A percentile compares a stretch with the other conserved stretches of the same genome.
Conservation (phyloP, 306 rosid genomes). For the Cucumis sativus region DNA sequence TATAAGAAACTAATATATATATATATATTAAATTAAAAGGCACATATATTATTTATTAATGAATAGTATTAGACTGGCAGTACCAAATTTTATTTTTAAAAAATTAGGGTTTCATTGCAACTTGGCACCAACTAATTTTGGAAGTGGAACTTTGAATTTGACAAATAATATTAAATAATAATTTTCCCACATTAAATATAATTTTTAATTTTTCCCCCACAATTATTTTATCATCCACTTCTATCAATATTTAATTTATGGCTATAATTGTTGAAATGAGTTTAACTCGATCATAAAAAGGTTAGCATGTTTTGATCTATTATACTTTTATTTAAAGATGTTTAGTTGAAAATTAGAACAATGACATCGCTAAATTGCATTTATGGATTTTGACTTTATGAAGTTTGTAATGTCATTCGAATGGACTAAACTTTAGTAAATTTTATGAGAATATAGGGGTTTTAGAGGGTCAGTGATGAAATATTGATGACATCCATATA, state of each 20-base stretch:
- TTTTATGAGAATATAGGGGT: neutral
- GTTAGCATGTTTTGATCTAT: too few species aligned
- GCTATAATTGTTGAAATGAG: neutral
- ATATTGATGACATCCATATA: too few species aligned
- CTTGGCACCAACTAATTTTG: conserved; percentile 3
- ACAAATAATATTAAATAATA: neutral
- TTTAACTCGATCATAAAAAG: too few species aligned
- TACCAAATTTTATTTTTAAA: neutral
- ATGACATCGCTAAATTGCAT: too few species aligned
- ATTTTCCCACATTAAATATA: neutral
- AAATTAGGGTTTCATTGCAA: neutral
- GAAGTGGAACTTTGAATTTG: neutral
- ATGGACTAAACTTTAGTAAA: too few species aligned
- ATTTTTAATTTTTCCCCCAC: neutral
- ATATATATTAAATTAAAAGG: neutral
- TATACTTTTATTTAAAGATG: too few species aligned
- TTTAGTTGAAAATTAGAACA: too few species aligned
- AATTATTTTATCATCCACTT: neutral
- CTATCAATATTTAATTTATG: neutral
- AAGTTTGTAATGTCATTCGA: too few species aligned
- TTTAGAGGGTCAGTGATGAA: neutral
- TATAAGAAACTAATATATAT: too few species aligned
- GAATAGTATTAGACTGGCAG: conserved; percentile 2
- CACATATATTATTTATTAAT: neutral
- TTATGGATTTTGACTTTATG: too few species aligned